Conservation (phyloP, 1,284 basidiomycete species). For the Ustilago nuda region DNA sequence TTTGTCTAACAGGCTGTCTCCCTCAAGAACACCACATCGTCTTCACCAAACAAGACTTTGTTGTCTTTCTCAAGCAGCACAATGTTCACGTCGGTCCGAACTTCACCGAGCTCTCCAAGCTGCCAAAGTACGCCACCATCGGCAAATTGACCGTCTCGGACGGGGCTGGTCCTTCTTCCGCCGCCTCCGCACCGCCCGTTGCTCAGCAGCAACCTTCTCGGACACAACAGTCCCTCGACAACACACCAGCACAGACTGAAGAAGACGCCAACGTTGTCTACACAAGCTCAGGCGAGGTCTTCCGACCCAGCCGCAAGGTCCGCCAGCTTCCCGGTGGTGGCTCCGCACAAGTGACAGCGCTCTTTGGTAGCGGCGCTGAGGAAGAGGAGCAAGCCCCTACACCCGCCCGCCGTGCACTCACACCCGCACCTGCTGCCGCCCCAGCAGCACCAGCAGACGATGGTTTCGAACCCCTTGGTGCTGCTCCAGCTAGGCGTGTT, state of each 20-base stretch:
- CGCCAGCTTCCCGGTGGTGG: slow-evolving; percentile 60
- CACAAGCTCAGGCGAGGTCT: slow-evolving; percentile 58
- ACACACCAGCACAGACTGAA: slow-evolving; percentile 5
- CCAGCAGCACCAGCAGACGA: slow-evolving; percentile 19
- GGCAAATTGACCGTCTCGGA: slow-evolving; percentile 48
- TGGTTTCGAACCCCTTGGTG: slow-evolving; percentile 38
- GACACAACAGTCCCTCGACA: slow-evolving; percentile 10
- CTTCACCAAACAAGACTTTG: slow-evolving; percentile 60
- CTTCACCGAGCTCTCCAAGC: slow-evolving; percentile 55
- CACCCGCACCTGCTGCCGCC: slow-evolving; percentile 14
- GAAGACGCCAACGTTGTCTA: slow-evolving; percentile 41
- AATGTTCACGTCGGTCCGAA: slow-evolving; percentile 59
- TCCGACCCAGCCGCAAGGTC: slow-evolving; percentile 60
- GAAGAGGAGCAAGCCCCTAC: slow-evolving; percentile 28
- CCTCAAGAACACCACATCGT: slow-evolving; percentile 55
- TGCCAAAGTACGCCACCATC: slow-evolving; percentile 61
- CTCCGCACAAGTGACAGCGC: slow-evolving; percentile 51
- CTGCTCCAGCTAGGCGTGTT: slow-evolving; percentile 31
- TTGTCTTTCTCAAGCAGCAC: slow-evolving; percentile 62
- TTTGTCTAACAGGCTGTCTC: slow-evolving; percentile 34
- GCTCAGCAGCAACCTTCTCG: slow-evolving; percentile 12
- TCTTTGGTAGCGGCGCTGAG: slow-evolving; percentile 55
- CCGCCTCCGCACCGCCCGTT: slow-evolving; percentile 10
- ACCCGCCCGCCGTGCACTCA: slow-evolving; percentile 11
- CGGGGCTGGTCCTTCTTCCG: slow-evolving; percentile 25